These are phyloP conservation scores for Termitomyces bulborhizus DNA, from an alignment of 768 basidiomycete genomes.

Conservation along the genomic window DNA sequence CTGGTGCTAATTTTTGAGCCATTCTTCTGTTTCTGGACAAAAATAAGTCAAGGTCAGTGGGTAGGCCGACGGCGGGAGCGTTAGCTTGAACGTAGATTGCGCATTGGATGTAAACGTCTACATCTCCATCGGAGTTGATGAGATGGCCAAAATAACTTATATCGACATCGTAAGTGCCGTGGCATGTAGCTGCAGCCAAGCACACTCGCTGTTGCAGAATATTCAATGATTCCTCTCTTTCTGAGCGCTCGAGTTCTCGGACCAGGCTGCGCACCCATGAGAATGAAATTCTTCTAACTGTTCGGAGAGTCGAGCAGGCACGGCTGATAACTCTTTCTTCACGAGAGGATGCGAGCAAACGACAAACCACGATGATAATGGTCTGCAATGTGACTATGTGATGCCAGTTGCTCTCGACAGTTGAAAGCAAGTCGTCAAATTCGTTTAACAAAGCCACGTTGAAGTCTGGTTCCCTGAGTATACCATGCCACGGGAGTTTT, in stretches of 20 bases:
- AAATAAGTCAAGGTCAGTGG: slow-evolving; percentile 12
- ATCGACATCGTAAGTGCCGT: slow-evolving; percentile 20
- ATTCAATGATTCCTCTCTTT: background rate
- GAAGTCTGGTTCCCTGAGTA: slow-evolving; percentile 26
- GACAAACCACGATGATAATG: slow-evolving; percentile 25
- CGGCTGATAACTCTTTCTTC: slow-evolving; percentile 9
- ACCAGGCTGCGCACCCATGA: background rate
- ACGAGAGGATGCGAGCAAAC: slow-evolving; percentile 25
- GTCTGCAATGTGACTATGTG: slow-evolving; percentile 24
- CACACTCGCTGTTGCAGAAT: slow-evolving; percentile 3
- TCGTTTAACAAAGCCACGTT: slow-evolving; percentile 29
- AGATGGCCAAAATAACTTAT: slow-evolving; percentile 2
- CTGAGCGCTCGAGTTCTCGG: background rate
- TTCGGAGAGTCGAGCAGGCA: slow-evolving; percentile 22
- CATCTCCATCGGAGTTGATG: slow-evolving; percentile 17
- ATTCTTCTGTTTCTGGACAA: slow-evolving; percentile 25
- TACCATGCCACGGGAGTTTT: slow-evolving; percentile 32
- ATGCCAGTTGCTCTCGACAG: slow-evolving; percentile 36
- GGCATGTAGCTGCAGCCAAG: slow-evolving; percentile 4
- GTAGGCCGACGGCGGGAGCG: slow-evolving; percentile 4
- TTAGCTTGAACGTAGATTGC: slow-evolving; percentile 21
- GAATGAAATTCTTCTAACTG: slow-evolving; percentile 6
- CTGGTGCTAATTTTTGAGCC: slow-evolving; percentile 17
- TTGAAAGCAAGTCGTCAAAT: slow-evolving; percentile 25
- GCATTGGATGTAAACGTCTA: slow-evolving; percentile 18